Conservation (phyloP, 495 filamentous ascomycete species). For the Pyrenula massariospora region DNA sequence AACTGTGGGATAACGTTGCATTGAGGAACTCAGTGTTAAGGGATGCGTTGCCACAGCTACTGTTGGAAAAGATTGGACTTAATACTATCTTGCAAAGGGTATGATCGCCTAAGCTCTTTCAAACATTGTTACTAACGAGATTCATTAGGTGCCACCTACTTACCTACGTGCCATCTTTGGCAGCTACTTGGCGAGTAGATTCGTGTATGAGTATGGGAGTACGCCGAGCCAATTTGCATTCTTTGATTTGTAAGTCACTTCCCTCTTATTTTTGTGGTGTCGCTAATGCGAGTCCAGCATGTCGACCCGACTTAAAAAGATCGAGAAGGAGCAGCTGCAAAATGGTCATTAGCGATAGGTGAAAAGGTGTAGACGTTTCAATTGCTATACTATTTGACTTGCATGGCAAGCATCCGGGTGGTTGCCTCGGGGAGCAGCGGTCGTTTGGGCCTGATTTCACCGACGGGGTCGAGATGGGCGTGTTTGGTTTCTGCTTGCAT, state of each 20-base stretch:
- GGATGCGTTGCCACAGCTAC: constrained; percentile 75
- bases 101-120: constrained; percentile 7
- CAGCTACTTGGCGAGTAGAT: constrained; percentile 84
- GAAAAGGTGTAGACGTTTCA: background rate
- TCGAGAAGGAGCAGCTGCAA: background rate
- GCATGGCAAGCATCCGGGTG: background rate
- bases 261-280: background rate
- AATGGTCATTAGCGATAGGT: background rate
- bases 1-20: constrained; percentile 75
- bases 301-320: background rate
- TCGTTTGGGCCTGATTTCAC: no score
- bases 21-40: constrained; percentile 67
- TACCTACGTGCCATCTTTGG: constrained; percentile 95
- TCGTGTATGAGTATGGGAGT: constrained; percentile 91
- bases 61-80: constrained; percentile 82
- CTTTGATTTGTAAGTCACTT: constrained; percentile 79
- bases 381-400: background rate
- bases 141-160: constrained; percentile 66
- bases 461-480: no score
- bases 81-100: constrained; percentile 73
- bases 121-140: constrained; percentile 11
- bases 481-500: background rate
- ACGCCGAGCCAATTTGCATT: constrained; percentile 93
- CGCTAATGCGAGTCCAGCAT: background rate
- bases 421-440: background rate